A percentile compares a stretch with the other conserved stretches of the same genome.
These are phyloP conservation scores for Earliella scabrosa DNA, from an alignment of 1,284 basidiomycete genomes.

Conservation along the genomic window DNA sequence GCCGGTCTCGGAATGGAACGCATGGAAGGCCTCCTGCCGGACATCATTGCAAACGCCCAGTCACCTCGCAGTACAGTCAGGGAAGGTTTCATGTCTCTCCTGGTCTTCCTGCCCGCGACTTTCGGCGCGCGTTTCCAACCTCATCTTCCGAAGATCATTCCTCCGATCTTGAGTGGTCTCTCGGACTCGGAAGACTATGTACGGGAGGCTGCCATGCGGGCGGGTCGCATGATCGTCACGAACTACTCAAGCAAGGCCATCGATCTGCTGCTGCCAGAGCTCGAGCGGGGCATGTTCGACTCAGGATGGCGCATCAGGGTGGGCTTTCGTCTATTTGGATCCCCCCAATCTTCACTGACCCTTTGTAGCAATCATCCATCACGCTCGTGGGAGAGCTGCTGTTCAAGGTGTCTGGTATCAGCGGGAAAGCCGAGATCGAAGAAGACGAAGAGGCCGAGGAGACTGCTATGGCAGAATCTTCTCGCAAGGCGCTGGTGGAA, in stretches of 20 bases:
- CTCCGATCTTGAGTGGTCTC: constrained; percentile 91
- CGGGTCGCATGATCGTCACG: constrained; percentile 98
- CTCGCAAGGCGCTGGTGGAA: constrained; percentile 85
- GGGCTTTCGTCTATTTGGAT: constrained; percentile 32
- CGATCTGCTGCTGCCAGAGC: constrained; percentile 92
- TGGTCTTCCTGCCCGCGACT: constrained; percentile 96
- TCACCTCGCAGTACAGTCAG: constrained; percentile 91
- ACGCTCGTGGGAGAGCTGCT: constrained; percentile 95
- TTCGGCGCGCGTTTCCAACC: constrained; percentile 97
- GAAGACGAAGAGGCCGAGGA: constrained; percentile 78
- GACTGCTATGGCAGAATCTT: constrained; percentile 71
- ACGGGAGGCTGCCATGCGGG: constrained; percentile 96
- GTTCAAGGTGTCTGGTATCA: constrained; percentile 98
- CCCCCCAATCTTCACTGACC: not conserved
- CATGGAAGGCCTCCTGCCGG: constrained; percentile 92
- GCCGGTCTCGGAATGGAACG: constrained; percentile 97
- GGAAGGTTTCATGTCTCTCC: constrained; percentile 98
- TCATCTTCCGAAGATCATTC: constrained; percentile 93
- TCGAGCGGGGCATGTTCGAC: constrained; percentile 96
- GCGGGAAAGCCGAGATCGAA: constrained; percentile 86
- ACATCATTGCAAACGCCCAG: constrained; percentile 91
- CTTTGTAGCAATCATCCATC: constrained; percentile 84
- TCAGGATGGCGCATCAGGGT: constrained; percentile 94
- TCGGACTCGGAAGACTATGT: constrained; percentile 96
- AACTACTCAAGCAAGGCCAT: constrained; percentile 95